These are phyloP conservation scores for Hyphopichia pseudoburtonii DNA, from an alignment of 1,139 yeast species.

Conservation along the genomic window DNA sequence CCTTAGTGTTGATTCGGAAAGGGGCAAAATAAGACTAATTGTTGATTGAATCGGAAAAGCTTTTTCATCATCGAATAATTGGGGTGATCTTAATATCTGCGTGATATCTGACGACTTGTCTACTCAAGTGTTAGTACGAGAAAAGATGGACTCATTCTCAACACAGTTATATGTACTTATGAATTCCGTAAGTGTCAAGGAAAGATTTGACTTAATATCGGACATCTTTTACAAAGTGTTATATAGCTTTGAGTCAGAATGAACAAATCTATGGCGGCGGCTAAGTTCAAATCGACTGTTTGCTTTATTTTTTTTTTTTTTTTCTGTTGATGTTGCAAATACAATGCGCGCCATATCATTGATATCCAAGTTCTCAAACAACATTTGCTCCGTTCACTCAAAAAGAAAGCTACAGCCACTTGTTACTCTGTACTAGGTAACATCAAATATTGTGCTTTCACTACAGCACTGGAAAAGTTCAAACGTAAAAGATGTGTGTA, in stretches of 20 bases:
- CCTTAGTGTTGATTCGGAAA: constrained; percentile 9
- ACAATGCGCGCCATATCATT: too few relatives aligned
- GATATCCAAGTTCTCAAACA: too few relatives aligned
- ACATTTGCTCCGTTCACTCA: too few relatives aligned
- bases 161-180: constrained; percentile 8
- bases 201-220: constrained; percentile 9
- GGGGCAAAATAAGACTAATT: constrained; percentile 8
- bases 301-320: too few relatives aligned
- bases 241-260: too few relatives aligned
- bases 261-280: too few relatives aligned
- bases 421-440: not conserved
- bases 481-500: constrained; percentile 13
- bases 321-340: too few relatives aligned
- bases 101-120: not conserved
- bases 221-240: constrained; percentile 8
- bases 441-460: too few relatives aligned
- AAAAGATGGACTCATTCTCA: too few relatives aligned
- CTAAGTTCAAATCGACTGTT: too few relatives aligned
- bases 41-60: constrained; percentile 7
- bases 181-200: constrained; percentile 8
- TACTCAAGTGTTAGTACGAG: too few relatives aligned
- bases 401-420: not conserved
- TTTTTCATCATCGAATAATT: not conserved
- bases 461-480: too few relatives aligned
- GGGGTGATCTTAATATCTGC: not conserved